These are phyloP conservation scores for Cenchrus fungigraminus DNA, from an alignment of 176 grass and related monocot genomes.

Conservation along the genomic window DNA sequence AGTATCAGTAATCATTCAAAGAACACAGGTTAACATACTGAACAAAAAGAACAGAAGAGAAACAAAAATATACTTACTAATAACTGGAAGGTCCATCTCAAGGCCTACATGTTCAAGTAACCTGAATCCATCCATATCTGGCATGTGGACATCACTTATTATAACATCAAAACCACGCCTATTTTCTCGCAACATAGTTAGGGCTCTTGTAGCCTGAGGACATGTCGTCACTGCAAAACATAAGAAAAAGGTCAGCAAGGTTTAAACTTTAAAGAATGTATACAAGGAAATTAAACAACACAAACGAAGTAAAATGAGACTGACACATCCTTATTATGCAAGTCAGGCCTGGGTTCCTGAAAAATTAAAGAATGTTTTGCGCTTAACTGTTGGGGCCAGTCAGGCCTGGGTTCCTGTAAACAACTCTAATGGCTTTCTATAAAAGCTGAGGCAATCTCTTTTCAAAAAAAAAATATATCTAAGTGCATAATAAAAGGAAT, in stretches of 20 bases:
- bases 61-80: slow-evolving; percentile 75
- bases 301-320: neutral
- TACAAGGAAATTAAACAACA: neutral
- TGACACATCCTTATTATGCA: neutral
- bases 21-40: neutral
- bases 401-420: no score
- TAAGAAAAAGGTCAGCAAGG: neutral
- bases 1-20: slow-evolving; percentile 31
- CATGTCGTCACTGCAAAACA: slow-evolving; percentile 83
- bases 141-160: slow-evolving; percentile 99
- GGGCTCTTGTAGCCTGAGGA: slow-evolving; percentile 73
- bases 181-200: slow-evolving; percentile 87
- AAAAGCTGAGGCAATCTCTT: no score
- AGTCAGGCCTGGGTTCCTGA: neutral
- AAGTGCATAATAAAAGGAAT: no score
- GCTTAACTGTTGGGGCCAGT: no score
- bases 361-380: no score
- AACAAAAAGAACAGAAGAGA: neutral
- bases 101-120: slow-evolving; percentile 97
- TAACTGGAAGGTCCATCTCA: slow-evolving; percentile 99
- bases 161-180: slow-evolving; percentile 90
- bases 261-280: slow-evolving; percentile 13
- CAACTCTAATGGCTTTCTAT: no score
- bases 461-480: no score
- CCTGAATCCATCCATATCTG: slow-evolving; percentile 95